phyloP scores from a whole-genome alignment of 2,329 filamentous ascomycete genomes.

The Colletotrichum sp. region DNA sequence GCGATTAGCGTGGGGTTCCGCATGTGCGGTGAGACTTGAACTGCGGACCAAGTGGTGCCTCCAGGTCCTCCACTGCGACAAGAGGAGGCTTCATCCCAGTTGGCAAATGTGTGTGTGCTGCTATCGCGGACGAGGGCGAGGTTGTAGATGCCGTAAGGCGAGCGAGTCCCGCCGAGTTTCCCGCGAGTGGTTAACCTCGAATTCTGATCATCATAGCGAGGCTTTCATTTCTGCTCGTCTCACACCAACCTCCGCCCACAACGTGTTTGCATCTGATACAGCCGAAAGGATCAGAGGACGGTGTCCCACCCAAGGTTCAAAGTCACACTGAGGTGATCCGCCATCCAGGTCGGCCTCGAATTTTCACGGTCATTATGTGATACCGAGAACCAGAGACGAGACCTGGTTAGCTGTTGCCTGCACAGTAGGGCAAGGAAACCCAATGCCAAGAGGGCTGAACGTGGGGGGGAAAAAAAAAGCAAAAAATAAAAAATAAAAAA shows the following conservation, averaged over 20 bases:
- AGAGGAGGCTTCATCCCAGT: neutral
- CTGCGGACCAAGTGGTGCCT: neutral
- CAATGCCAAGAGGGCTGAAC: neutral
- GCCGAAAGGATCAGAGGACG: neutral
- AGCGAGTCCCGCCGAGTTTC: neutral
- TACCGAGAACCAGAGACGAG: neutral
- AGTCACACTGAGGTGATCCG: neutral
- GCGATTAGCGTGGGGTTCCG: conserved; percentile 1
- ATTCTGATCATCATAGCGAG: neutral
- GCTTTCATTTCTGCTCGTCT: neutral
- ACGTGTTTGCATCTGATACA: neutral
- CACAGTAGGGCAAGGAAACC: neutral
- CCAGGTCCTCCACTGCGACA: neutral
- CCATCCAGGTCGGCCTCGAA: neutral
- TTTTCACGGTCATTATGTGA: neutral
- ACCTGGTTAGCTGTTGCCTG: neutral
- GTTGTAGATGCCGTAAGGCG: neutral
- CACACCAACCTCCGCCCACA: neutral
- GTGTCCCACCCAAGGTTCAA: neutral
- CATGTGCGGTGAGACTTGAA: neutral
- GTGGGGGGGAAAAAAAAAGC: no score
- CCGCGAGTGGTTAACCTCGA: neutral
- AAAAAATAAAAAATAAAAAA: neutral
- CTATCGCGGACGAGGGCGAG: neutral
- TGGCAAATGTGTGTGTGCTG: neutral